Percentiles rank a stretch among this genome's conserved stretches.
Conservation (phyloP, 129 eudicot species). For the carrot (Daucus carota) region DNA sequence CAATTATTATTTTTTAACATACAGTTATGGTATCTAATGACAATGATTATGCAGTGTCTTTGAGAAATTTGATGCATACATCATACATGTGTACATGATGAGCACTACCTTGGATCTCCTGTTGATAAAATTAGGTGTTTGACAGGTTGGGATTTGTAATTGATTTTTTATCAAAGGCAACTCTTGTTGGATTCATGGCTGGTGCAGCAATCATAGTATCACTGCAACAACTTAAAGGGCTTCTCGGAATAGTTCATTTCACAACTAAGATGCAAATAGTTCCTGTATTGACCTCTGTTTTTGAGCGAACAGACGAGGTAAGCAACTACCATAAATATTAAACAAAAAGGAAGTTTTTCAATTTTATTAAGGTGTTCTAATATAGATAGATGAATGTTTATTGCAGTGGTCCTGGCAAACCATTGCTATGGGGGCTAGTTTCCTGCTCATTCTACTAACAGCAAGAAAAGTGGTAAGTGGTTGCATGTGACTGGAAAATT, state of each 20-base stretch:
- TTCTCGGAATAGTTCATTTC: slow-evolving; percentile 93
- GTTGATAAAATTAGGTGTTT: slow-evolving; percentile 4
- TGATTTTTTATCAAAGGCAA: slow-evolving; percentile 94
- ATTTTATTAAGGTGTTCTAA: not conserved
- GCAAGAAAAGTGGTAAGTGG: slow-evolving; percentile 75
- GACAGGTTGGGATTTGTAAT: slow-evolving; percentile 90
- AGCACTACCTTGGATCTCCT: not conserved
- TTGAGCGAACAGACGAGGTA: slow-evolving; percentile 71
- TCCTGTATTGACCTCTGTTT: slow-evolving; percentile 71
- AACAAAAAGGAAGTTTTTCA: not conserved
- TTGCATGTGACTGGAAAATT: not conserved
- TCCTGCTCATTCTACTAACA: slow-evolving; percentile 50
- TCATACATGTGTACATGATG: not conserved
- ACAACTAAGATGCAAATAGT: slow-evolving; percentile 81
- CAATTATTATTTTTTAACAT: not conserved
- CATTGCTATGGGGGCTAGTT: slow-evolving; percentile 72
- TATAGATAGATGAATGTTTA: not conserved
- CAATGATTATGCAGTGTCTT: not conserved
- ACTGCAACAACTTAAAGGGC: slow-evolving; percentile 88
- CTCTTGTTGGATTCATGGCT: slow-evolving; percentile 95
- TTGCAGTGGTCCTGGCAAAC: slow-evolving; percentile 99
- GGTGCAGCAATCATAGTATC: slow-evolving; percentile 98
- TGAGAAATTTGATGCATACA: not conserved
- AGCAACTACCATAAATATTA: not conserved
- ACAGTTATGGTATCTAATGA: not conserved